Evolutionary conservation across 2,329 filamentous ascomycete genomes (phyloP), one percentile per base, ranked within the genome.

Genomic region (Aureobasidium leucospermi): DNA sequence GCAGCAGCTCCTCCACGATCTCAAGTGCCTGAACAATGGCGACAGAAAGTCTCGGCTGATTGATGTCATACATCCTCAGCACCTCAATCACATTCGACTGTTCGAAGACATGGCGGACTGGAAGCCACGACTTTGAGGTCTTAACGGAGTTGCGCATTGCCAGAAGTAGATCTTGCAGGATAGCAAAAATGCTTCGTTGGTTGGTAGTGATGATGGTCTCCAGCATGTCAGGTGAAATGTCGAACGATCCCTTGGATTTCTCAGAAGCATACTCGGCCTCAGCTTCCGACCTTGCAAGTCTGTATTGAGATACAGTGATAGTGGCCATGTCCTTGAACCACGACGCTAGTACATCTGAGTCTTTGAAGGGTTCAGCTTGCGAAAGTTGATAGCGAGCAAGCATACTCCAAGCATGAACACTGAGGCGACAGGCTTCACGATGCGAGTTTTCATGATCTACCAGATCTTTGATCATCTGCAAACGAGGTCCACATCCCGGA

Each of bases 371-470:
- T 65, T 84, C 81, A 6, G 76, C 64, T 0, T 75, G 79, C 0
- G 81, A 81, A 15, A 83, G 65, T 61, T 85, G 83, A 63, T 81
- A 85, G n/a, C 74, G 74, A 19, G 78, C 71, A 19, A 86, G 73
- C 63, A 79, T 79, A n/a, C 75, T 69, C 83, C 83, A 86, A 29
- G 82, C 75, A 42, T 77, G 77, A 6, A 85, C 75, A 62, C 78
- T 85, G 42, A 85, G 75, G 55, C 77, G 79, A 68, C 82, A 85
- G 4, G 81, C 82, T 71, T 84, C 81, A 55, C 76, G 75, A 68
- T 85, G 83, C 10, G 83, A 85, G 15, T 66, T 76, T 13, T 77
- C 72, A 60, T 83, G 80, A 63, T 84, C 77, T 13, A 85, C 81
- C 6, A 86, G 74, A 56, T 78, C 74, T 31, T 74, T 77, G 49